Evolutionary conservation across 345 rosid species (phyloP), one percentile per base, ranked within the genome.

Genomic region (Erodium maritimum): DNA sequence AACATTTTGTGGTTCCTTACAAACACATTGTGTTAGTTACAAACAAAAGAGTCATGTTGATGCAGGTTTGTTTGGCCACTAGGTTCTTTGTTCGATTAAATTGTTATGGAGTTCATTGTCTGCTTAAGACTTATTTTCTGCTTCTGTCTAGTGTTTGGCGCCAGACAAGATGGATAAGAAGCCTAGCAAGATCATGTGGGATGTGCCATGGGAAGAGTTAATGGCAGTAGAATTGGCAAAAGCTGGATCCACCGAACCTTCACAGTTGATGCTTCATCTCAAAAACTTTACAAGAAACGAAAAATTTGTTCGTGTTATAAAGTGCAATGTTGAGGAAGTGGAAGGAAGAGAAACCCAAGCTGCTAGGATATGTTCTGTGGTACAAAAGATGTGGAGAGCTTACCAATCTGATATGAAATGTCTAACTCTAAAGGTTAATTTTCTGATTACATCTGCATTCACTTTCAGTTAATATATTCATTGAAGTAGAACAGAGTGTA

Each of bases 151-250:
- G 99, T 87, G 91, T 77, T 65, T 70, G 52, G 75, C 75, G 77
- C 75, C 71, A 23, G 90, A 83, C 68, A 88, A 86, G 77, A 80
- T 89, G 89, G 94, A 86, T 63, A 87, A 78, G 69, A 93, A 83
- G 62, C 89, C 99, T 71, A 80, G 85, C 74, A 93, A 88, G 80
- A 87, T 93, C 65, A 75, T 82, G 79, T 93, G 99, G 99, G 96
- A 93, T 71, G 91, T 93, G 65, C 85, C 94, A 17, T 93, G 96
- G 96, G 94, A 87, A 69, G 89, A 86, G 63, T 80, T 93, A 57
- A 69, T 93, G 94, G 78, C 99, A n/a, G 61, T 93, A 77, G 99
- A 93, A 71, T 77, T 93, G 80, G 95, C 95, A 55, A 93, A 87
- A 80, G 94, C 89, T 22, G 94, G 96, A 63, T 66, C 66, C 57